phyloP scores from a whole-genome alignment of 2,329 filamentous ascomycete genomes.

The Clonostachys byssicola region DNA sequence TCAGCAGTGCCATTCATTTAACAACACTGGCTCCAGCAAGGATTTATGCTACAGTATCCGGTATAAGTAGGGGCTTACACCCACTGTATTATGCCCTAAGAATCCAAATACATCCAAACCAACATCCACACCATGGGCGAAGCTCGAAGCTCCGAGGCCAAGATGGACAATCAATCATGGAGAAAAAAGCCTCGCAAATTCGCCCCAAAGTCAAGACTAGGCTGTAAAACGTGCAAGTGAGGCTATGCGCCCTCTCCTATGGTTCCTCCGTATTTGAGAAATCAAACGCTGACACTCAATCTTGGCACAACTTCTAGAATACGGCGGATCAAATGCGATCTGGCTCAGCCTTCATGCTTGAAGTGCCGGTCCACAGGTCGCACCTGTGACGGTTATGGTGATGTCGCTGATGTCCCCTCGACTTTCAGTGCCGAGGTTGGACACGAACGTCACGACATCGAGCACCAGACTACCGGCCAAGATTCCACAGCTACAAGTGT shows the following conservation, averaged over 20 bases:
- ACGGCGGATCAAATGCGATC: constrained; percentile 29
- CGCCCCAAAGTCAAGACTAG: constrained; percentile 29
- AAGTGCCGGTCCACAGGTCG: constrained; percentile 30
- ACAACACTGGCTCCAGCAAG: too few relatives aligned
- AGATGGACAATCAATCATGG: constrained; percentile 21
- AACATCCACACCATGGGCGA: constrained; percentile 4
- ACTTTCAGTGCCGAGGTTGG: constrained; percentile 1
- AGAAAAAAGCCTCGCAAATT: constrained; percentile 28
- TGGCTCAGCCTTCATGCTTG: constrained; percentile 21
- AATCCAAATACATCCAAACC: too few relatives aligned
- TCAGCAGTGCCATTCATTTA: too few relatives aligned
- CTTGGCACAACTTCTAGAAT: constrained; percentile 15
- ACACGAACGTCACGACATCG: constrained; percentile 1
- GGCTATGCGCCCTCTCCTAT: constrained; percentile 7
- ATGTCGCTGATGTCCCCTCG: constrained; percentile 2
- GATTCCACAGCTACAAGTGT: background rate
- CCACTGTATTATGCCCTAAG: too few relatives aligned
- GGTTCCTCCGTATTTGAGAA: constrained; percentile 1
- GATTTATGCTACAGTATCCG: too few relatives aligned
- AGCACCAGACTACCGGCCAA: background rate
- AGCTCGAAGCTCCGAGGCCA: constrained; percentile 5
- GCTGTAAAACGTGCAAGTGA: constrained; percentile 35
- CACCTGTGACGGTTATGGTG: constrained; percentile 26
- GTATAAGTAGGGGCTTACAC: too few relatives aligned
- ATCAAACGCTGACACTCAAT: constrained; percentile 5